Conservation (phyloP, 306 rosid species). For the Benincasa hispida region DNA sequence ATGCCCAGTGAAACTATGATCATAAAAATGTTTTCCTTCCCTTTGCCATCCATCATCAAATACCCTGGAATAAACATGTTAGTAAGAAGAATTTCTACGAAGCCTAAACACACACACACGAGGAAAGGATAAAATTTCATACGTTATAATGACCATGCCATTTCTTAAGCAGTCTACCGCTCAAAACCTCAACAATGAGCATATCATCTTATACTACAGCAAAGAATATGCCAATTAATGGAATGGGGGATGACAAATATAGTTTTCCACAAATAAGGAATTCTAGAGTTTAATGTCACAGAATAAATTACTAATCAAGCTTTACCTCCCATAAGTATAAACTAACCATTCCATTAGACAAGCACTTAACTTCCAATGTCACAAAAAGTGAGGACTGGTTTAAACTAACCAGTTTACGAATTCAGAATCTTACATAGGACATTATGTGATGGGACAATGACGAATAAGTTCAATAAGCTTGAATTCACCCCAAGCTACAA, state of each 20-base stretch:
- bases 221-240: constrained; percentile 32
- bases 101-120: neutral
- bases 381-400: too few relatives aligned
- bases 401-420: too few relatives aligned
- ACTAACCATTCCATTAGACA: too few relatives aligned
- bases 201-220: constrained; percentile 16
- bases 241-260: too few relatives aligned
- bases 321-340: constrained; percentile 80
- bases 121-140: constrained; percentile 9
- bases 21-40: constrained; percentile 28
- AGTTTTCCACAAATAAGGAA: too few relatives aligned
- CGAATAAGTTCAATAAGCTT: too few relatives aligned
- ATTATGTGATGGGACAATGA: too few relatives aligned
- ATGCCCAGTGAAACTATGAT: constrained; percentile 47
- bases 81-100: neutral
- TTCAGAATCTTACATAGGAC: too few relatives aligned
- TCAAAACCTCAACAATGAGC: constrained; percentile 34
- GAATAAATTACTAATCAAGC: neutral
- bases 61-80: constrained; percentile 25
- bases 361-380: too few relatives aligned
- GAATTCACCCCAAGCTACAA: too few relatives aligned
- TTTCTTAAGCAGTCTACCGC: constrained; percentile 60
- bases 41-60: constrained; percentile 42
- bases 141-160: constrained; percentile 76
- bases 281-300: neutral